Base-by-base conservation (phyloP, 2,329 filamentous ascomycete genomes). In the Xylaria sp. region DNA sequence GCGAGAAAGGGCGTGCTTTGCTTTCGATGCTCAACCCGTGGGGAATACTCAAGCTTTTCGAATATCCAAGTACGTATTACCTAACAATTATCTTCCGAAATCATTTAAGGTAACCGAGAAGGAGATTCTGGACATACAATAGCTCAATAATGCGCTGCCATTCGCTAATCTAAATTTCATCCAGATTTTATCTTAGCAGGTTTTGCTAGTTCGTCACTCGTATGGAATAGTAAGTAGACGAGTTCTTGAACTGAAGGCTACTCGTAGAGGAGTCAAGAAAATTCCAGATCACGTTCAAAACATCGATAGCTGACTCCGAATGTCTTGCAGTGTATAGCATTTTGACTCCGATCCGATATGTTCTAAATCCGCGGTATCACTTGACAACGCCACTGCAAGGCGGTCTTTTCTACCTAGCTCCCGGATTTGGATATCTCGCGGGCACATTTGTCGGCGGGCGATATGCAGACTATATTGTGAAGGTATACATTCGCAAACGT, bases 351-450 rank as follows among this genome's bases (percentile, higher is more conserved):
- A 89, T 91, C 51, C 86, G 89, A 17, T 90, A 89, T 69, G 85
- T 91, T 1, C 80, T 92, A 20, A 92, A 91, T 70, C 89, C 90
- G 0, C 86, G 89, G n/a, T 92, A 92, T 79, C 76, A 88, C 58
- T 82, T 92, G 11, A 85, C 85, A 0, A 84, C 84, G 0, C 89
- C 90, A 0, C 81, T 91, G 3, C 84, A 89, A 70, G 86, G 86
- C 1, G 89, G 88, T 1, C 81, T 92, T 0, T 91, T 92, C 77
- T 92, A 91, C 76, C 85, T 92, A 27, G 89, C 90, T 0, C 90
- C 90, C 0, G 90, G 89, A 0, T 85, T 83, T 50, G 90, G 90
- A 0, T 92, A 91, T 67, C 77, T 92, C 0, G 62, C 86, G 0
- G 89, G 90, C 0, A 90, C 89, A 1, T 87, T 91, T 58, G 80